Percentiles rank a stretch among this genome's conserved stretches.
Conservation (phyloP, 306 rosid genomes). For the Acacia acuminata region DNA sequence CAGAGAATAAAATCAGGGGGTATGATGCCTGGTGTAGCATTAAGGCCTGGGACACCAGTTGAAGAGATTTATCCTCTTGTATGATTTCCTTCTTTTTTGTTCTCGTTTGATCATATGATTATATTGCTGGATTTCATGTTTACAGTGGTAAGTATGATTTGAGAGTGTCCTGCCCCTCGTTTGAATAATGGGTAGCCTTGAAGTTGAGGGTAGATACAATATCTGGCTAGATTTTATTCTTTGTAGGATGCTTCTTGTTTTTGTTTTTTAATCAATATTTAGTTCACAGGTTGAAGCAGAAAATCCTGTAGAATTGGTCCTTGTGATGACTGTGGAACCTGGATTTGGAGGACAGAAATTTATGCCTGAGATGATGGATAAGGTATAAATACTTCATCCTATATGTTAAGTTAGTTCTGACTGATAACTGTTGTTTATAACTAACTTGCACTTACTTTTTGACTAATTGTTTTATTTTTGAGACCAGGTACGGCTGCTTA, state of each 20-base stretch:
- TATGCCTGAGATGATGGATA: conserved; percentile 90
- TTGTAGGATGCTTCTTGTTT: neutral
- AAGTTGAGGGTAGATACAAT: neutral
- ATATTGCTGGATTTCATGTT: neutral
- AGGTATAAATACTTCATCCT: conserved; percentile 46
- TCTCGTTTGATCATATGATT: neutral
- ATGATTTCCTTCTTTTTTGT: conserved; percentile 5
- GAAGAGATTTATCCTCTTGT: conserved; percentile 93
- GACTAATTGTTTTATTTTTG: conserved; percentile 15
- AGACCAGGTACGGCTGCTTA: conserved; percentile 70
- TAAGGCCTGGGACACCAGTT: conserved; percentile 70
- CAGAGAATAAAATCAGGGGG: conserved; percentile 53
- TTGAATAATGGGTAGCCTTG: neutral
- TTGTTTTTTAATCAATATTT: conserved; percentile 22
- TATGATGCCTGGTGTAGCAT: conserved; percentile 73
- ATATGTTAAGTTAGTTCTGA: conserved; percentile 15
- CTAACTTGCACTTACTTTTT: conserved; percentile 3
- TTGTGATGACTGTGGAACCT: conserved; percentile 99
- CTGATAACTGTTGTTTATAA: conserved; percentile 4
- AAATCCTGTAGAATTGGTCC: conserved; percentile 91
- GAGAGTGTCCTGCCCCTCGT: neutral
- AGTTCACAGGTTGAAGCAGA: conserved; percentile 78
- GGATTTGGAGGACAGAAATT: conserved; percentile 99
- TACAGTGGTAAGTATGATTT: neutral
- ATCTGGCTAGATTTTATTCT: neutral